These are phyloP conservation scores for Lichtheimia ramosa DNA, from an alignment of 371 early-diverging fungal genomes.

Conservation along the genomic window DNA sequence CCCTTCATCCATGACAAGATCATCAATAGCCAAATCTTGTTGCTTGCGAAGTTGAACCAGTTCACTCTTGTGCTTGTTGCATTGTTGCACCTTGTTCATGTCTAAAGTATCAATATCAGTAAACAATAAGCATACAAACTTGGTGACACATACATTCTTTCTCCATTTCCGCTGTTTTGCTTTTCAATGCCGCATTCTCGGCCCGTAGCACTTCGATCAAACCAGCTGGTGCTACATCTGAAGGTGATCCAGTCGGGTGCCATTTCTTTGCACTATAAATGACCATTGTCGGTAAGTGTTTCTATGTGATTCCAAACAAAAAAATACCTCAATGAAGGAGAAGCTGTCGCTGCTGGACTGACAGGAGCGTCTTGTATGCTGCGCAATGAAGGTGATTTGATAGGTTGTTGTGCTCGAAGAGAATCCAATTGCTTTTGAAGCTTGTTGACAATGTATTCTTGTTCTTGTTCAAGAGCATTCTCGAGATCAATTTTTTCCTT, in stretches of 20 bases:
- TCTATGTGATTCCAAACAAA: not conserved
- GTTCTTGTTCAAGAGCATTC: constrained; percentile 81
- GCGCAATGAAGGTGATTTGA: constrained; percentile 42
- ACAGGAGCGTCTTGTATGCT: constrained; percentile 24
- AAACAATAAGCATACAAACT: not conserved
- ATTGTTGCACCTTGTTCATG: constrained; percentile 65
- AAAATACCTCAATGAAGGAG: constrained; percentile 31
- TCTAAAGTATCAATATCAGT: constrained; percentile 25
- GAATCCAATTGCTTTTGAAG: constrained; percentile 64
- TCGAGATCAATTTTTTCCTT: constrained; percentile 84
- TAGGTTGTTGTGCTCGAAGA: constrained; percentile 44
- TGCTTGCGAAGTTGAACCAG: constrained; percentile 69
- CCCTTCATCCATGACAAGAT: constrained; percentile 59
- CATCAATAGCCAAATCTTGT: constrained; percentile 55
- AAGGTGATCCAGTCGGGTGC: constrained; percentile 49
- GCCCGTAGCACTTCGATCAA: constrained; percentile 70
- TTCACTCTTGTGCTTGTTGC: constrained; percentile 70
- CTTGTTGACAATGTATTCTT: constrained; percentile 80
- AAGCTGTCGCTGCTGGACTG: constrained; percentile 32
- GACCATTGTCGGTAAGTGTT: not conserved
- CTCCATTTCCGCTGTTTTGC: constrained; percentile 66
- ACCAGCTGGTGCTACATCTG: constrained; percentile 44
- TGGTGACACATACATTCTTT: constrained; percentile 60
- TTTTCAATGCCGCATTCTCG: constrained; percentile 63
- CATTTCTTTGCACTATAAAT: constrained; percentile 48